phyloP scores from a whole-genome alignment of 1,139 yeast genomes.

The Tardiomyces digboiensis region DNA sequence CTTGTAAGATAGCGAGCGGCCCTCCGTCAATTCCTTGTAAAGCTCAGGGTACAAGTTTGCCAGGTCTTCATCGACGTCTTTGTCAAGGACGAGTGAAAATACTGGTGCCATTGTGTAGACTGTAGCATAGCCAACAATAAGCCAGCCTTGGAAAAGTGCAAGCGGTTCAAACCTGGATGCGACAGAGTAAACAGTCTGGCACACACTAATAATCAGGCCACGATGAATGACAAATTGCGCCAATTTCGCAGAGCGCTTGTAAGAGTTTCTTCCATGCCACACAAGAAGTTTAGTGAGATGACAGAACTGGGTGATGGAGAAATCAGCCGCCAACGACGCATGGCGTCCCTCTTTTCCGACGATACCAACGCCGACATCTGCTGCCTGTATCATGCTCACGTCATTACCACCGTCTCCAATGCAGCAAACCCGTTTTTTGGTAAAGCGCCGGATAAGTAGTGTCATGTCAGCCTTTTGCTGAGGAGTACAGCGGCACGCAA shows the following conservation, averaged over 20 bases:
- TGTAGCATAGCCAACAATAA: slow-evolving; percentile 98
- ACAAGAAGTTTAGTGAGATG: slow-evolving; percentile 75
- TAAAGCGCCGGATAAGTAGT: slow-evolving; percentile 57
- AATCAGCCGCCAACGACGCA: slow-evolving; percentile 96
- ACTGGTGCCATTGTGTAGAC: slow-evolving; percentile 98
- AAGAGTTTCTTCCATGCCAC: slow-evolving; percentile 98
- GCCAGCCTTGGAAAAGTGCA: slow-evolving; percentile 91
- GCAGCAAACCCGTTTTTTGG: slow-evolving; percentile 90
- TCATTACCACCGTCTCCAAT: slow-evolving; percentile 99
- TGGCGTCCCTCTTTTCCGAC: slow-evolving; percentile 99
- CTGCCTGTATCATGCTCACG: slow-evolving; percentile 98
- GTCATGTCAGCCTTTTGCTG: slow-evolving; percentile 99
- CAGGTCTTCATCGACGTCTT: slow-evolving; percentile 83
- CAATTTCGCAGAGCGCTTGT: slow-evolving; percentile 88
- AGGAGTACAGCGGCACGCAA: slow-evolving; percentile 98
- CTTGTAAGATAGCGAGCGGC: slow-evolving; percentile 73
- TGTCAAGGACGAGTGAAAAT: slow-evolving; percentile 82
- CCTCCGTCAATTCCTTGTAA: slow-evolving; percentile 84
- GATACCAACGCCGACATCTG: slow-evolving; percentile 98
- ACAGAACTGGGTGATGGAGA: slow-evolving; percentile 87
- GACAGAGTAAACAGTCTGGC: slow-evolving; percentile 89
- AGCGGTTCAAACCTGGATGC: slow-evolving; percentile 85
- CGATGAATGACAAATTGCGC: slow-evolving; percentile 96
- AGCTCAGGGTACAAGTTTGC: slow-evolving; percentile 91
- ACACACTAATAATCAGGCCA: slow-evolving; percentile 89